Base-by-base conservation (phyloP, 106 monocot genomes). In the Allium fistulosum region DNA sequence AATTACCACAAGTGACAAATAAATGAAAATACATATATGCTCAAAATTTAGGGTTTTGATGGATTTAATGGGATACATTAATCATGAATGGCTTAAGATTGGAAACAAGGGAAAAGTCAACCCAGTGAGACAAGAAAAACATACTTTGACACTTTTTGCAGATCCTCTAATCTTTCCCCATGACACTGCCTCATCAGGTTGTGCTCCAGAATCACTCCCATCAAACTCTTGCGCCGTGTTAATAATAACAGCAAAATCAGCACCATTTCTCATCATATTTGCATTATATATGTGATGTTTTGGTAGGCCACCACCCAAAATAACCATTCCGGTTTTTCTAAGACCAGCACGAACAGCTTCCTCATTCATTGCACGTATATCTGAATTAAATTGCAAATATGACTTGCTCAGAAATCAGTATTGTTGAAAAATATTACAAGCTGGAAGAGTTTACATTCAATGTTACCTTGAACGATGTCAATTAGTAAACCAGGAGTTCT, bases 191-290 rank as follows among this genome's bases (percentile, higher is more conserved):
- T 97, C 97, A 68, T 97, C 97, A 59, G 92, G 97, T 26, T 74
- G 88, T 45, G 97, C 97, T 53, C 97, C 97, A 49, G 97, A 97
- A 72, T 92, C 97, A 79, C 97, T 97, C 12, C 97, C 97, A 84
- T 92, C 92, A 82, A 82, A 97, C 67, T 92, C 92, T 66, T 97
- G 92, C 37, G 84, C 88, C 9, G 92, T 97, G 75, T 97, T 97
- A 37, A 97, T 92, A 27, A 84, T 89, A 71, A 97, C 84, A 60
- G 92, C 92, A 80, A 84, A 97, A 63, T 97, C 97, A 15, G 97
- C 86, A 58, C 97, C 97, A 77, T 92, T 92, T 17, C 88, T 83
- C 73, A 90, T 81, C 89, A 87, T 87, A 69, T 94, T 94, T 51
- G 90, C 90, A 76, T 90, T 87, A 75, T 84, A 94, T 14, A 94